phyloP scores from a whole-genome alignment of 768 basidiomycete genomes.

The Phanerodontia chrysosporium region DNA sequence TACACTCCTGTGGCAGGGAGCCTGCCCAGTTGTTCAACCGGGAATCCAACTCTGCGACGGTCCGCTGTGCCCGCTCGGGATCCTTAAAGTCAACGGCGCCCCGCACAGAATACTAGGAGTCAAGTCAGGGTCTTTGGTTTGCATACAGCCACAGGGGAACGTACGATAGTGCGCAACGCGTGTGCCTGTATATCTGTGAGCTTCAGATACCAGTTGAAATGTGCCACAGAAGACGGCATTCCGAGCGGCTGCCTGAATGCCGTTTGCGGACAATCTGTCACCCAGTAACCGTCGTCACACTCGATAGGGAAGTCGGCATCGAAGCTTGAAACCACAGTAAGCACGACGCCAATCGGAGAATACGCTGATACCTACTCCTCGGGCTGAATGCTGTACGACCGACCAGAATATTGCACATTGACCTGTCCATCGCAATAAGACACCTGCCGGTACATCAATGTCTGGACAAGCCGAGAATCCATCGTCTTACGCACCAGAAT shows the following conservation, averaged over 20 bases:
- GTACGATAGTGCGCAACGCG: slow-evolving; percentile 56
- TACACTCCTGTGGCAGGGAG: slow-evolving; percentile 58
- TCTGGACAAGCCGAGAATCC: not conserved
- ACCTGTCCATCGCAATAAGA: slow-evolving; percentile 41
- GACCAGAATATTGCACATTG: slow-evolving; percentile 48
- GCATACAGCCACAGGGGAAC: no score
- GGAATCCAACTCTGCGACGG: slow-evolving; percentile 59
- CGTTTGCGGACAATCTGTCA: slow-evolving; percentile 39
- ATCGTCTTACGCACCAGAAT: slow-evolving; percentile 49
- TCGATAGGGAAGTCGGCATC: slow-evolving; percentile 60
- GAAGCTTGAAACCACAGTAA: slow-evolving; percentile 34
- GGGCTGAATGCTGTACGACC: slow-evolving; percentile 65
- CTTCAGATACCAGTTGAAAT: slow-evolving; percentile 50
- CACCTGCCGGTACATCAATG: slow-evolving; percentile 32
- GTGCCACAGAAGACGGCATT: slow-evolving; percentile 50
- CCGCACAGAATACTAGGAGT: slow-evolving; percentile 58
- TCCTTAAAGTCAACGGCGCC: slow-evolving; percentile 51
- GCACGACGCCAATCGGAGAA: slow-evolving; percentile 1
- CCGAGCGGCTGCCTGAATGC: slow-evolving; percentile 61
- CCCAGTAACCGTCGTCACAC: slow-evolving; percentile 70
- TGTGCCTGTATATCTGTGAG: slow-evolving; percentile 62
- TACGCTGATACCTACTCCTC: slow-evolving; percentile 56
- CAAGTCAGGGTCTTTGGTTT: no score
- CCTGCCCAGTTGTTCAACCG: slow-evolving; percentile 67
- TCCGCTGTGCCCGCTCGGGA: slow-evolving; percentile 43